Base-by-base conservation (phyloP, 345 rosid species). In the Lumnitzera racemosa region DNA sequence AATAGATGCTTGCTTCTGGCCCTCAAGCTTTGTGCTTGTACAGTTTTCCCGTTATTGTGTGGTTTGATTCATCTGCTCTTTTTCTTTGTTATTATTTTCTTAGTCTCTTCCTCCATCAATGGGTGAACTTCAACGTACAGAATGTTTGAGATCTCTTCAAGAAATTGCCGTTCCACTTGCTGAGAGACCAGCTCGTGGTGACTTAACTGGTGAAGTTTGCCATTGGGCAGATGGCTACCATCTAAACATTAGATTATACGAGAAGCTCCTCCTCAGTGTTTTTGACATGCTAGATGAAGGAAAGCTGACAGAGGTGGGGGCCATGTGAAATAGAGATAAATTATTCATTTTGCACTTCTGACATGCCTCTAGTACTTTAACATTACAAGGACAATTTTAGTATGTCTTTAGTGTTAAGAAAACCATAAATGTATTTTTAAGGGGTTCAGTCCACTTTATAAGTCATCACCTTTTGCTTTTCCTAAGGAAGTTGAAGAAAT, bases 211-310 rank as follows among this genome's bases (percentile, higher is more conserved):
- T 71, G 95, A 90, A 86, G 89, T 94, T 47, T 88, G 95, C 85
- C 99, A 94, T 64, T 90, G 97, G 99, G 96, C 95, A 51, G 99
- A 94, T 86, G 96, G 97, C 41, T 90, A 90, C 73, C 96, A 84
- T 79, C 76, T 94, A 64, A 94, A 94, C 70, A 84, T 88, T 67
- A 90, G 85, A 71, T 78, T 94, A 36, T 94, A 90, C 51, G 95
- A 90, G 74, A 94, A 90, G 71, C 79, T 94, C 68, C 97, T 94
- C 61, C 85, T 81, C 71, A 80, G 99, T 62, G 87, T 94, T 75
- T 90, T 94, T 72, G 92, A 88, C 80, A 79, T 86, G 53, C 74
- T 94, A 78, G 95, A 94, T 68, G 99, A 90, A 72, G 97, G 97
- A 77, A 94, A 90, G 81, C 83, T 94, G 73, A 83, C 95, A 53